These are phyloP conservation scores for Porphyrellus cyaneotinctus DNA, from an alignment of 768 basidiomycete species.

Conservation along the genomic window DNA sequence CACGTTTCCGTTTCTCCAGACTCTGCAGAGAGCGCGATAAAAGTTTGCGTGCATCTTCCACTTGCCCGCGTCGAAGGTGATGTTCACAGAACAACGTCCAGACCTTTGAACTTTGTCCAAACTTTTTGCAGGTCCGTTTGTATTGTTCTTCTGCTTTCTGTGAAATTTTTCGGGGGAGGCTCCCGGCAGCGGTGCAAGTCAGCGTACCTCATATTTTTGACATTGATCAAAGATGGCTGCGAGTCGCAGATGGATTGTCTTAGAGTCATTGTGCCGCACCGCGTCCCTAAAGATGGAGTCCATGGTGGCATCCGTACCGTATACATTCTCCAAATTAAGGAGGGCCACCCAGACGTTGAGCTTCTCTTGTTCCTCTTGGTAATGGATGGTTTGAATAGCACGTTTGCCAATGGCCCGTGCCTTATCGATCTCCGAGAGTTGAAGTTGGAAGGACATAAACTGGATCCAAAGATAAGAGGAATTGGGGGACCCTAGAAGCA, in stretches of 20 bases:
- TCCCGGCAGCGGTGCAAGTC: slow-evolving; percentile 8
- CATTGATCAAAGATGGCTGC: slow-evolving; percentile 82
- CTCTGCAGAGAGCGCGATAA: slow-evolving; percentile 86
- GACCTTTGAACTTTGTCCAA: slow-evolving; percentile 86
- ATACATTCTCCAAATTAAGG: slow-evolving; percentile 90
- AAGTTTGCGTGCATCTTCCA: slow-evolving; percentile 80
- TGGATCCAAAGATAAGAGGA: slow-evolving; percentile 99
- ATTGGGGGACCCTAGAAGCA: slow-evolving; percentile 90
- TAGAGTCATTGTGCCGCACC: slow-evolving; percentile 84
- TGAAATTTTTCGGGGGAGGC: background rate
- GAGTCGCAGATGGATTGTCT: slow-evolving; percentile 81
- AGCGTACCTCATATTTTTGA: slow-evolving; percentile 68
- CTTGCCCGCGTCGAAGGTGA: slow-evolving; percentile 65
- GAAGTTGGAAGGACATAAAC: slow-evolving; percentile 98
- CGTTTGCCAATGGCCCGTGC: slow-evolving; percentile 83
- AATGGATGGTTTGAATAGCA: slow-evolving; percentile 83
- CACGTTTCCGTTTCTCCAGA: slow-evolving; percentile 91
- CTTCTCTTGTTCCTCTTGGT: slow-evolving; percentile 94
- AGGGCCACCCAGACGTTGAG: slow-evolving; percentile 97
- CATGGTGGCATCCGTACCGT: slow-evolving; percentile 78
- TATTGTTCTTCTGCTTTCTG: slow-evolving; percentile 94
- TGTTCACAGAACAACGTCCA: slow-evolving; percentile 90
- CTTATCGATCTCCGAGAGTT: slow-evolving; percentile 94
- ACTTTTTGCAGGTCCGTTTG: slow-evolving; percentile 88
- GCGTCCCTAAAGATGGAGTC: slow-evolving; percentile 90